Percentiles rank a stretch among this genome's conserved stretches.
Conservation (phyloP, 768 basidiomycete species). For the Jaapia argillacea region DNA sequence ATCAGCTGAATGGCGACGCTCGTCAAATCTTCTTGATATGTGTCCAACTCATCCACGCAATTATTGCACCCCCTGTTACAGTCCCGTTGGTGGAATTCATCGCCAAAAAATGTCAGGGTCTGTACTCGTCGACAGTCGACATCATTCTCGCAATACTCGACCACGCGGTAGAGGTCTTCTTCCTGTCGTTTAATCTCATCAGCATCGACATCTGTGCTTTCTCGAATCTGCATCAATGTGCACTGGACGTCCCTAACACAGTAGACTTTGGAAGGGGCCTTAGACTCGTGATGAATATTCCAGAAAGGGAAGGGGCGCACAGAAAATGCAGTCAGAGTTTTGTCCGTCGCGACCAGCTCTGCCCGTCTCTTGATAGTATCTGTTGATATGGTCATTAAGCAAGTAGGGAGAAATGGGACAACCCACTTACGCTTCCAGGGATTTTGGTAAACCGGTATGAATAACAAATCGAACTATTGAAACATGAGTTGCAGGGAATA, state of each 20-base stretch:
- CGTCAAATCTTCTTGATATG: conserved; percentile 51
- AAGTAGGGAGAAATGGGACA: conserved; percentile 4
- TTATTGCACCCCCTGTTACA: conserved; percentile 80
- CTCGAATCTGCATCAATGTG: too few relatives aligned
- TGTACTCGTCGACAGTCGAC: conserved; percentile 82
- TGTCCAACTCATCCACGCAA: conserved; percentile 44
- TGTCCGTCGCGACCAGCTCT: conserved; percentile 89
- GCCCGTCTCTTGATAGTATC: conserved; percentile 94
- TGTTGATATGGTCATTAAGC: conserved; percentile 15
- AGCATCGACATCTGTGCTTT: too few relatives aligned
- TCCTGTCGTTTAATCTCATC: conserved; percentile 63
- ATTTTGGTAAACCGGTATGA: conserved; percentile 74
- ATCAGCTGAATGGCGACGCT: conserved; percentile 45
- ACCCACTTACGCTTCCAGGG: conserved; percentile 63
- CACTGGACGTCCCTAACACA: too few relatives aligned
- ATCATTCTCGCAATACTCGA: conserved; percentile 72
- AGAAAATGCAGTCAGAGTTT: conserved; percentile 78
- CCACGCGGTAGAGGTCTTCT: conserved; percentile 55
- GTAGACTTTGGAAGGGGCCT: too few relatives aligned
- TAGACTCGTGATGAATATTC: too few relatives aligned
- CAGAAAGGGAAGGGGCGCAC: conserved; percentile 36
- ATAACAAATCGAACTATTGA: conserved; percentile 81
- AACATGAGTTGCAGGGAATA: neutral
- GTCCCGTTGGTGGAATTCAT: conserved; percentile 56
- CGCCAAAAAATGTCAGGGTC: conserved; percentile 83